These are phyloP conservation scores for Trichoderma sp. DNA, from an alignment of 2,329 filamentous ascomycete genomes.

Conservation along the genomic window DNA sequence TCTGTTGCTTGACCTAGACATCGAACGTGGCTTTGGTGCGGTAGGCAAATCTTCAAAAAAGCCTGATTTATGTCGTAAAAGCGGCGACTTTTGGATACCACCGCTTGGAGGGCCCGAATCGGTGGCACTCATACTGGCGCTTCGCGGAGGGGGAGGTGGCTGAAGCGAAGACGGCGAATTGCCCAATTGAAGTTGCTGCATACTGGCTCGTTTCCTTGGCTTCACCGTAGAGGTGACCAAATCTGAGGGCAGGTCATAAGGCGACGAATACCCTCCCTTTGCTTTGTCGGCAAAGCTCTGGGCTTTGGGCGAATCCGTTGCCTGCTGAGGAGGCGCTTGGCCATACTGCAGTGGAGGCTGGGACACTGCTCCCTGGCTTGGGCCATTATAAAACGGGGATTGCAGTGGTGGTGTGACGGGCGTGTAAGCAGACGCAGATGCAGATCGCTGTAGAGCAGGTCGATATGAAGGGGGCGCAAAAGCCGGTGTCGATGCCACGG, in stretches of 20 bases:
- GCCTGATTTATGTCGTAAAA: conserved; percentile 51
- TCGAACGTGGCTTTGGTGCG: conserved; percentile 62
- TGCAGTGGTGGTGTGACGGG: conserved; percentile 15
- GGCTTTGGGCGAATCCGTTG: conserved; percentile 58
- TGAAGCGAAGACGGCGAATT: conserved; percentile 46
- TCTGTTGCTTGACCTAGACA: conserved; percentile 56
- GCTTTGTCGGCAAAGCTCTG: conserved; percentile 90
- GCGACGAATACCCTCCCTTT: conserved; percentile 90
- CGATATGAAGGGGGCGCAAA: conserved; percentile 19
- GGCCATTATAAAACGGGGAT: conserved; percentile 1
- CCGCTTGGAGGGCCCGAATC: conserved; percentile 36
- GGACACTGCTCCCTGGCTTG: conserved; percentile 31
- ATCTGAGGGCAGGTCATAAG: conserved; percentile 93
- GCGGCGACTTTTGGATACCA: conserved; percentile 40
- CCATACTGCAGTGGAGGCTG: conserved; percentile 43
- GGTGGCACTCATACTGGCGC: conserved; percentile 58
- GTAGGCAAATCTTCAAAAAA: conserved; percentile 82
- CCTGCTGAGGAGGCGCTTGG: conserved; percentile 39
- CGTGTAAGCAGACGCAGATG: conserved; percentile 26
- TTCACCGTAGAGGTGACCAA: conserved; percentile 61
- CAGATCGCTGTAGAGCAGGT: conserved; percentile 22
- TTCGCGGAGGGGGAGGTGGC: conserved; percentile 59
- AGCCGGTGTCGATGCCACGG: background rate
- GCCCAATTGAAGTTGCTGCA: conserved; percentile 55
- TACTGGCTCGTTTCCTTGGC: conserved; percentile 66